Evolutionary conservation across 1,284 basidiomycete genomes (phyloP).

Genomic region (Stygiomarasmius scandens): DNA sequence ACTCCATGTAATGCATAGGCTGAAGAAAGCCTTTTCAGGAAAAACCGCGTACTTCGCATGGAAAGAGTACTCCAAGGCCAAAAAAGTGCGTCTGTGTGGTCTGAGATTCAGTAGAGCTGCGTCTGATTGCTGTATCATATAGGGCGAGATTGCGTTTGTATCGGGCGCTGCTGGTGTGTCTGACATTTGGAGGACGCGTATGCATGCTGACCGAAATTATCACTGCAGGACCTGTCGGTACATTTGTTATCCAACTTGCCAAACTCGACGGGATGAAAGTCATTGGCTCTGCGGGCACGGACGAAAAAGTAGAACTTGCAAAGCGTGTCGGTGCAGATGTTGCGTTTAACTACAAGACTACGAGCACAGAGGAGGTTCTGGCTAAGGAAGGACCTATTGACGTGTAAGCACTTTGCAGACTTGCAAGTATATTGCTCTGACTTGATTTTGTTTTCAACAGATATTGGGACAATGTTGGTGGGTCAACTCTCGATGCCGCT

Average conservation of each 20-base stretch:
- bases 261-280: slow-evolving; percentile 68
- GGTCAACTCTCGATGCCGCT: slow-evolving; percentile 63
- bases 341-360: slow-evolving; percentile 76
- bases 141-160: slow-evolving; percentile 62
- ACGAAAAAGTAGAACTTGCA: slow-evolving; percentile 69
- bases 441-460: slow-evolving; percentile 3
- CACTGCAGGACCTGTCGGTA: neutral
- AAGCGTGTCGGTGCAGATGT: slow-evolving; percentile 68
- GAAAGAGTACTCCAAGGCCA: slow-evolving; percentile 42
- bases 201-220: neutral
- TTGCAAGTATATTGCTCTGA: neutral
- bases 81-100: slow-evolving; percentile 31
- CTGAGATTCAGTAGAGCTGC: neutral
- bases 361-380: slow-evolving; percentile 52
- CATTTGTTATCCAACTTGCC: slow-evolving; percentile 58
- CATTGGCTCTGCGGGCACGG: slow-evolving; percentile 72
- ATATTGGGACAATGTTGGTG: slow-evolving; percentile 64
- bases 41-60: slow-evolving; percentile 45
- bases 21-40: neutral
- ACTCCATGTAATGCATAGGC: neutral
- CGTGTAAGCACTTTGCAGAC: slow-evolving; percentile 39
- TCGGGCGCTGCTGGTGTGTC: slow-evolving; percentile 57
- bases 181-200: too few relatives aligned
- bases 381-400: slow-evolving; percentile 59
- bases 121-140: slow-evolving; percentile 2